Base-by-base conservation (phyloP, 2,329 filamentous ascomycete genomes). In the Penicillium sp. region DNA sequence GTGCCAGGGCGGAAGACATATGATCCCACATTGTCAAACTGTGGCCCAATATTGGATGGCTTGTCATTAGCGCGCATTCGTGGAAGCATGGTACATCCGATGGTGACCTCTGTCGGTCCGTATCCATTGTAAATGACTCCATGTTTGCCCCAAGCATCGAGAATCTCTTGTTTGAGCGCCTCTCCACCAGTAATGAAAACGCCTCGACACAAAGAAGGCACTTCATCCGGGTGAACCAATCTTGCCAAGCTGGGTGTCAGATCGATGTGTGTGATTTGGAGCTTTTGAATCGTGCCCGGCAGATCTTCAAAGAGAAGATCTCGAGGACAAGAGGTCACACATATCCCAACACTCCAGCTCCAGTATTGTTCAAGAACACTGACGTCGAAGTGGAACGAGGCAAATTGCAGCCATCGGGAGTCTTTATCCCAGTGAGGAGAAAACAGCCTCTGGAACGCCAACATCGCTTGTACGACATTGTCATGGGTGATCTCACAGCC, bases 131-230 rank as follows among this genome's bases (percentile, higher is more conserved):
- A 92, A 13, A 97, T 91, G 39, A 91, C 90, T 1, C 80, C 80
- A 50, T 86, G 81, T 0, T 86, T 80, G 0, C 92, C 92, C 92
- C 92, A 96, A 0, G 79, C 81, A 62, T 95, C 88, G 2, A 96
- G 76, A 43, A 96, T 95, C 56, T 96, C 92, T 64, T 94, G 89
- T 61, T 90, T 92, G 16, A 96, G 75, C 46, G 89, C 85, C 68
- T 96, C 92, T 2, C 92, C 92, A 7, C 92, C 92, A 0, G 92
- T 96, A 58, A 96, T 96, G 67, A 96, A 96, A 0, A 96, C 88
- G 2, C 92, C 91, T 42, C 81, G 81, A 58, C 87, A 90, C 1
- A 96, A 76, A 25, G 81, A 87, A 1, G 92, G 91, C 0, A 92
- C 89, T 39, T 95, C 88, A 28, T 89, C 80, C 0, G 92, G 92